Conservation (phyloP, 2,329 filamentous ascomycete genomes). For the Verticillium albo-atrum region DNA sequence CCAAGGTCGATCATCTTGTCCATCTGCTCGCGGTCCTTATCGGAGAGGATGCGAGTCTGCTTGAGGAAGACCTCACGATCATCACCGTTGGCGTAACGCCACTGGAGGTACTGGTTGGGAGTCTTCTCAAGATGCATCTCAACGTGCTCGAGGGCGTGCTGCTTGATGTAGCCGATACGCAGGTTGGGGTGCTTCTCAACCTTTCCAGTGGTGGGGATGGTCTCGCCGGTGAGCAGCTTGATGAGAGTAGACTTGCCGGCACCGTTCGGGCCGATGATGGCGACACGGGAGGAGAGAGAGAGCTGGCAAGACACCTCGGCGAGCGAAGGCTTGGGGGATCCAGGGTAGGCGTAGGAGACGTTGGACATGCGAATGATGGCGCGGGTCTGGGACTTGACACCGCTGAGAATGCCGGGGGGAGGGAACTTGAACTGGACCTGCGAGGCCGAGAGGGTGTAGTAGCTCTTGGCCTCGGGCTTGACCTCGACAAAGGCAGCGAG, state of each 20-base stretch:
- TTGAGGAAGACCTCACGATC: conserved; percentile 97
- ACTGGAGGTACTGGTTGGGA: conserved; percentile 97
- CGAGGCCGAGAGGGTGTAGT: conserved; percentile 90
- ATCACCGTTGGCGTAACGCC: conserved; percentile 95
- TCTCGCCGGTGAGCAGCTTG: conserved; percentile 92
- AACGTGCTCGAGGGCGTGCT: conserved; percentile 97
- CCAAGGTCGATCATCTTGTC: conserved; percentile 81
- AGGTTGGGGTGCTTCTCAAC: conserved; percentile 99
- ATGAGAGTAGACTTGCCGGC: conserved; percentile 98
- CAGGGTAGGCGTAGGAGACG: conserved; percentile 91
- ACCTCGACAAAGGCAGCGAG: conserved; percentile 79
- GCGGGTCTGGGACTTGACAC: conserved; percentile 91
- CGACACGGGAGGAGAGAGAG: conserved; percentile 84
- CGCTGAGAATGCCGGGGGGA: conserved; percentile 85
- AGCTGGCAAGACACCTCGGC: conserved; percentile 83
- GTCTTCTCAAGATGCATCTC: conserved; percentile 99
- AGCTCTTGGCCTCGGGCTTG: conserved; percentile 92
- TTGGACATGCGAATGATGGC: conserved; percentile 94
- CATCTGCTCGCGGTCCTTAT: conserved; percentile 84
- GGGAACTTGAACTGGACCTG: conserved; percentile 98
- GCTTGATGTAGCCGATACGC: conserved; percentile 99
- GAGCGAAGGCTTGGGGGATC: conserved; percentile 80
- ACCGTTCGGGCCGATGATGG: conserved; percentile 96
- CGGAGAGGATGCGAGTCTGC: conserved; percentile 86
- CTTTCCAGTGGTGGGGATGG: conserved; percentile 74